These are phyloP conservation scores for Caryopteris hybrid DNA, from an alignment of 305 asterid species.

Conservation along the genomic window DNA sequence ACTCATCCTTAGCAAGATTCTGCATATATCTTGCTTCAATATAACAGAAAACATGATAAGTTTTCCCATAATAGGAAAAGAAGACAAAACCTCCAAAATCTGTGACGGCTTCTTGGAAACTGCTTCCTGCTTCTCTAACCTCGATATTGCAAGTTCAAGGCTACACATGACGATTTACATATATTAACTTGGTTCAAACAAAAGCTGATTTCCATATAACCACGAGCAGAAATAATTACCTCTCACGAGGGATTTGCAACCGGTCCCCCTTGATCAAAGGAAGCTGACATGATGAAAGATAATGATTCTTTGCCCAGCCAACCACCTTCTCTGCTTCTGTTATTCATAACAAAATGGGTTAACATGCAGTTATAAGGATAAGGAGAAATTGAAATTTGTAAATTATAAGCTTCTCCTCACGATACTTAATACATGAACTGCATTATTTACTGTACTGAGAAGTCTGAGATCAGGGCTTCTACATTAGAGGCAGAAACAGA, in stretches of 20 bases:
- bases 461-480: neutral
- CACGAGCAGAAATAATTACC: conserved; percentile 45
- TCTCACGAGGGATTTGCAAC: conserved; percentile 74
- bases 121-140: conserved; percentile 80
- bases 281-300: conserved; percentile 65
- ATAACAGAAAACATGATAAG: neutral
- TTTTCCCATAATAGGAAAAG: neutral
- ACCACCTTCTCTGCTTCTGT: conserved; percentile 89
- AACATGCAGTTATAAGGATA: neutral
- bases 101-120: conserved; percentile 81
- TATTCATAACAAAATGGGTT: conserved; percentile 18
- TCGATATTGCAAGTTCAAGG: conserved; percentile 78
- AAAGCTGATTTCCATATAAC: conserved; percentile 12
- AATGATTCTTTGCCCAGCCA: conserved; percentile 97
- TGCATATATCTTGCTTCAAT: conserved; percentile 29
- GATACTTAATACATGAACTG: too few species aligned
- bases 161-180: conserved; percentile 35
- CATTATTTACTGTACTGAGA: neutral
- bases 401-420: too few species aligned
- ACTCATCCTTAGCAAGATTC: conserved; percentile 97
- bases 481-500: too few species aligned
- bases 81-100: conserved; percentile 59
- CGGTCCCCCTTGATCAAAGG: conserved; percentile 79
- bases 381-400: neutral
- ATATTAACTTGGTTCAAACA: conserved; percentile 22